phyloP scores from a whole-genome alignment of 1,284 basidiomycete species.

The Thecaphora thlaspeos region DNA sequence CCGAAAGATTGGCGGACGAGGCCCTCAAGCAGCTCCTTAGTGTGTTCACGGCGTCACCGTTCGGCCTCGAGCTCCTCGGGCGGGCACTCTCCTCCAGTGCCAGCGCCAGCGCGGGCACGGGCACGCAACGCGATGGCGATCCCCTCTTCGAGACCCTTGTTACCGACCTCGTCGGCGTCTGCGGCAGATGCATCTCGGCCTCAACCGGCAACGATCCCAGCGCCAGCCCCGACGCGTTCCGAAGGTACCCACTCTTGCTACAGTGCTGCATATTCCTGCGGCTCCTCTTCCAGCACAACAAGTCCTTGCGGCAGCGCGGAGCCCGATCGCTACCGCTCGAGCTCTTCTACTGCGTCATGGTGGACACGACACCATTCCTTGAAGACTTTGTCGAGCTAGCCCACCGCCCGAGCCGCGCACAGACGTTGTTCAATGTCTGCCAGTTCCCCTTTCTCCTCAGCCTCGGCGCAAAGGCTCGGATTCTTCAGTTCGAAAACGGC shows the following conservation, averaged over 20 bases:
- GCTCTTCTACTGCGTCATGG: slow-evolving; percentile 24
- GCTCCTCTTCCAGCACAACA: neutral
- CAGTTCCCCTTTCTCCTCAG: slow-evolving; percentile 24
- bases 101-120: too few species aligned
- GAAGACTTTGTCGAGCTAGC: slow-evolving; percentile 25
- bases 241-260: neutral
- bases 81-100: too few species aligned
- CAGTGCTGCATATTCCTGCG: neutral
- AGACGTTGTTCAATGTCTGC: slow-evolving; percentile 17
- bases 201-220: neutral
- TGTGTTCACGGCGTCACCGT: too few species aligned
- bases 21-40: too few species aligned
- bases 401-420: slow-evolving; percentile 4
- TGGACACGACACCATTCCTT: slow-evolving; percentile 28
- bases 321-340: neutral
- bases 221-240: too few species aligned
- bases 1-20: too few species aligned
- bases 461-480: slow-evolving; percentile 35
- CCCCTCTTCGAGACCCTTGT: slow-evolving; percentile 3
- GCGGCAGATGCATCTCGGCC: slow-evolving; percentile 25
- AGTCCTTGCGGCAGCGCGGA: neutral
- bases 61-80: too few species aligned
- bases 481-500: slow-evolving; percentile 35
- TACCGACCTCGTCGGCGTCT: slow-evolving; percentile 24
- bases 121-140: slow-evolving; percentile 2